These are phyloP conservation scores for Podaxis pistillaris DNA, from an alignment of 768 basidiomycete genomes.

Conservation along the genomic window DNA sequence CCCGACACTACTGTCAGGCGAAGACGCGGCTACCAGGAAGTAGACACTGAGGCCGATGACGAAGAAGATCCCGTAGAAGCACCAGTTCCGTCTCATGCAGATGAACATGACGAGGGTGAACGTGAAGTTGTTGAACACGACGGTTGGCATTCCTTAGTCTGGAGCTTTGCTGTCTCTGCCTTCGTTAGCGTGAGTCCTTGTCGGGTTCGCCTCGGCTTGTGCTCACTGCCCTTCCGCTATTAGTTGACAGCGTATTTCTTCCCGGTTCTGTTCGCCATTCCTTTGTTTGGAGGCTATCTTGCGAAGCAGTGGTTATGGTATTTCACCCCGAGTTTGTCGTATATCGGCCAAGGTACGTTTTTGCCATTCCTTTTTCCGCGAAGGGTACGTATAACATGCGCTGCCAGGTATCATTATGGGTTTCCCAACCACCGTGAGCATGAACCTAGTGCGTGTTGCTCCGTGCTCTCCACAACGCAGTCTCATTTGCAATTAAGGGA, in stretches of 20 bases:
- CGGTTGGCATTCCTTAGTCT: conserved; percentile 76
- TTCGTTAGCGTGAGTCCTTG: conserved; percentile 61
- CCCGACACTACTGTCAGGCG: conserved; percentile 56
- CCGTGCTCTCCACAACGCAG: neutral
- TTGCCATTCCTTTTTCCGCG: conserved; percentile 1
- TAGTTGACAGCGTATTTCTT: conserved; percentile 89
- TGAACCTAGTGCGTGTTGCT: conserved; percentile 69
- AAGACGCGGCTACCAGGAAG: conserved; percentile 54
- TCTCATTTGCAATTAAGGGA: conserved; percentile 46
- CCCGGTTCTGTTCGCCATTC: conserved; percentile 84
- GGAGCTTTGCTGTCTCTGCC: conserved; percentile 78
- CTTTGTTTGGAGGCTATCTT: conserved; percentile 78
- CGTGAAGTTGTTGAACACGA: conserved; percentile 54
- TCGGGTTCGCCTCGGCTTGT: neutral
- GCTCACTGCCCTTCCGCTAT: neutral
- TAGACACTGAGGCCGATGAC: conserved; percentile 34
- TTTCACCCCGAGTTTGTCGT: conserved; percentile 88
- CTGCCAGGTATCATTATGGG: conserved; percentile 91
- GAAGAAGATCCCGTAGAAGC: conserved; percentile 15
- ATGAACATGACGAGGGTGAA: conserved; percentile 32
- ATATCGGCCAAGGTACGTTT: conserved; percentile 81
- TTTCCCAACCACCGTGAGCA: conserved; percentile 88
- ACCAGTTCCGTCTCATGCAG: conserved; percentile 15
- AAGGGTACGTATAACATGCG: neutral
- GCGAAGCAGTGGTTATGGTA: conserved; percentile 92